These are phyloP conservation scores for Ceratopteris richardii DNA, from an alignment of 75 land plant species.

Conservation along the genomic window DNA sequence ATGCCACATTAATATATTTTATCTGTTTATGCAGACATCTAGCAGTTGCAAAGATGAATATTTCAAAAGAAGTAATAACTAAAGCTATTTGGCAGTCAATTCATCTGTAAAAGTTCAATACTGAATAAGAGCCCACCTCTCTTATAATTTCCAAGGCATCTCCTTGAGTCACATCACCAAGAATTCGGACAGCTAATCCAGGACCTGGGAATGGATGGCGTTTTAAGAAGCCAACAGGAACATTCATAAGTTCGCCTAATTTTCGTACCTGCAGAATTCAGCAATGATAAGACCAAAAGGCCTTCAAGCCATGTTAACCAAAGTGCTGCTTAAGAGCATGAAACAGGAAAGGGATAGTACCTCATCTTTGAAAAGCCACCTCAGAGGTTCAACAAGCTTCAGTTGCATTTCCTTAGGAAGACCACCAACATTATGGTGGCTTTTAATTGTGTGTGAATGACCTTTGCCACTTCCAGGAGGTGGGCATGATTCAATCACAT, in stretches of 20 bases:
- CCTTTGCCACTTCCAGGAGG: constrained; percentile 94
- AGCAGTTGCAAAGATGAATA: no score
- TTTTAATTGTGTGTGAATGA: constrained; percentile 97
- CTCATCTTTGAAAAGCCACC: constrained; percentile 95
- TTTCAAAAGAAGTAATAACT: no score
- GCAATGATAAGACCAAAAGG: no score
- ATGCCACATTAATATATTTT: no score
- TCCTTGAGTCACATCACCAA: constrained; percentile 83
- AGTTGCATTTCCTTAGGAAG: constrained; percentile 84
- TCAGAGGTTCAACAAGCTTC: constrained; percentile 91
- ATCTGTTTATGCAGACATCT: no score
- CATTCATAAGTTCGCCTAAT: constrained; percentile 66
- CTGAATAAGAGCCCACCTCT: constrained; percentile 32
- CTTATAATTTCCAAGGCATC: constrained; percentile 75
- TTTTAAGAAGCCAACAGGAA: constrained; percentile 65
- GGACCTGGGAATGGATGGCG: constrained; percentile 98
- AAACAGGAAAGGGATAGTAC: constrained; percentile 15
- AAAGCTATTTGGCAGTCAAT: no score
- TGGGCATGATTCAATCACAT: constrained; percentile 97
- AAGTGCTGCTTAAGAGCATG: no score
- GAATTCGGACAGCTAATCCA: constrained; percentile 80
- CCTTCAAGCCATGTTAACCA: no score
- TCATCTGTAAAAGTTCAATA: not conserved
- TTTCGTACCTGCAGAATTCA: constrained; percentile 59
- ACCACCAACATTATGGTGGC: constrained; percentile 99